Base-by-base conservation (phyloP, 108 stramenopile species). In the Nitzschia inconspicua region DNA sequence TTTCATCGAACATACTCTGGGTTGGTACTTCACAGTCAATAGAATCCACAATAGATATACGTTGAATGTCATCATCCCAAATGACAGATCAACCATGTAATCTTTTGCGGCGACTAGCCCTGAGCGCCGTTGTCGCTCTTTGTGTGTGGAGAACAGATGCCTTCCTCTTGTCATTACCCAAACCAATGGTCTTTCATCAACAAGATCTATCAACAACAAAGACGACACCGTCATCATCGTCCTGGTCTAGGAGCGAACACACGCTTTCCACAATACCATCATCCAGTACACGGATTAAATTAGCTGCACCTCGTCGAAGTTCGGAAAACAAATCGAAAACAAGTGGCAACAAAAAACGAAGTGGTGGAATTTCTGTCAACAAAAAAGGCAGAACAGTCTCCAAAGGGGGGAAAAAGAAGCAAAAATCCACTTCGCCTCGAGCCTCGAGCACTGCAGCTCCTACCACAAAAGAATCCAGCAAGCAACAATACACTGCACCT, bases 401-500 rank as follows among this genome's bases (percentile, higher is more conserved):
- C 23, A 27, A 19, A 60, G 8, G 20, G 41, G 20, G 64, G 29
- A 37, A 51, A 41, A 57, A 58, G 24, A 65, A 47, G n/a, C 66
- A 57, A 32, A 47, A 54, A 14, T 13, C 39, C 14, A 9, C 44
- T 28, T 35, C 29, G 11, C 28, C 36, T n/a, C 41, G 31, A 16
- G 5, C 19, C 50, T 16, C 34, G 55, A 19, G 13, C 30, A 47
- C 46, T 16, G 47, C 8, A 47, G 20, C 65, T 24, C 6, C 20
- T 13, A 16, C 55, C 13, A 47, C 22, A 40, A 18, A 47, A 26
- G 2, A 24, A 37, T 0, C 28, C 0, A 18, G 44, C 25, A 18
- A 46, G 27, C 19, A 60, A 47, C 19, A 47, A 62, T 13, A 16
- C 44, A 25, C 41, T 52, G 54, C 75, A 52, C 91, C 91, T 16